These are phyloP conservation scores for Yamadazyma sp. DNA, from an alignment of 805 yeast genomes.

Conservation along the genomic window DNA sequence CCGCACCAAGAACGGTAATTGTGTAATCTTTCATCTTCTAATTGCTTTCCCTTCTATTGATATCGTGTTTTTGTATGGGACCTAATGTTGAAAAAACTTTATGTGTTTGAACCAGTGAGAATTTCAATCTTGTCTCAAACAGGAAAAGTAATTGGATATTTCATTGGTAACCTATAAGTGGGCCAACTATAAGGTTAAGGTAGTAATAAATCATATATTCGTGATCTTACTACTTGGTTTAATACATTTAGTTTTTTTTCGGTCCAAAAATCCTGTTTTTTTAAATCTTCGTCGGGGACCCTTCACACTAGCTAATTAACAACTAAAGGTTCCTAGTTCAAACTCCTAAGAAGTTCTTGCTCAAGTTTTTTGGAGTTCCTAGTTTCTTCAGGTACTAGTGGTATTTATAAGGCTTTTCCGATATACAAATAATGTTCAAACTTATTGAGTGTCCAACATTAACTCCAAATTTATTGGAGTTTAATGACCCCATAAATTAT, in stretches of 20 bases:
- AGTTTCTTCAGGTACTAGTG: neutral
- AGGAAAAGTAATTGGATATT: constrained; percentile 6
- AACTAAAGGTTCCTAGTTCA: too few species aligned
- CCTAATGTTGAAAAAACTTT: too few species aligned
- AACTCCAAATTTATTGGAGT: constrained; percentile 43
- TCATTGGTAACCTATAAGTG: too few species aligned
- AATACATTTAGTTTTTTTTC: too few species aligned
- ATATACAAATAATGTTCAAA: too few species aligned
- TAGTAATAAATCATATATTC: too few species aligned
- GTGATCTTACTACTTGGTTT: too few species aligned
- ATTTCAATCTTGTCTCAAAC: constrained; percentile 1
- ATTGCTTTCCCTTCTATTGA: neutral
- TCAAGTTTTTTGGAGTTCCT: neutral
- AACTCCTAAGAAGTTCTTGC: neutral
- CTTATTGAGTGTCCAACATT: constrained; percentile 51
- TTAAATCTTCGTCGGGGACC: too few species aligned
- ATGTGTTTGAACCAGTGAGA: too few species aligned
- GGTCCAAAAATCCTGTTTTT: too few species aligned
- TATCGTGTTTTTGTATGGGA: too few species aligned
- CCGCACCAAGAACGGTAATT: constrained; percentile 83
- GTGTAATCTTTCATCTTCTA: constrained; percentile 38
- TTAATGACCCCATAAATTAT: constrained; percentile 48
- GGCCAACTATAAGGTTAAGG: neutral
- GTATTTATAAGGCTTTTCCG: neutral
- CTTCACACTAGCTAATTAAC: too few species aligned